These are phyloP conservation scores for Globisporangium okanoganense DNA, from an alignment of 352 stramenopile genomes.

Conservation along the genomic window DNA sequence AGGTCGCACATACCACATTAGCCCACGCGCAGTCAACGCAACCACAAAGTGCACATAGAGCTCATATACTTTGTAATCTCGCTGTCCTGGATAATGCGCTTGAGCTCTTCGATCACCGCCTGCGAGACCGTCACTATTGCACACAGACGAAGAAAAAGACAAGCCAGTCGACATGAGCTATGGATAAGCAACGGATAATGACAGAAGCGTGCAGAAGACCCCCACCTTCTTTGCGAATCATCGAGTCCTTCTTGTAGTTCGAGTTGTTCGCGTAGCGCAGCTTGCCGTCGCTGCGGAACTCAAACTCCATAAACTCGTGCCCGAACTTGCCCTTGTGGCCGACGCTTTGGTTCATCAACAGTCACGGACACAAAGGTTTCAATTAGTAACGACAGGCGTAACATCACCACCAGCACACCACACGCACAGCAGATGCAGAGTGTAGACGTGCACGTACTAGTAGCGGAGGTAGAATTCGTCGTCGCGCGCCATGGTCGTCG, in stretches of 20 bases:
- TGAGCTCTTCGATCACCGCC: conserved; percentile 92
- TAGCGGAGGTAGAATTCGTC: conserved; percentile 89
- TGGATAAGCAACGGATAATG: neutral
- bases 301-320: conserved; percentile 98
- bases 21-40: neutral
- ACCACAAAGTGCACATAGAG: neutral
- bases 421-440: neutral
- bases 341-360: conserved; percentile 49
- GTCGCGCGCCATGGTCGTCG: conserved; percentile 44
- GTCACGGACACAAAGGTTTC: neutral
- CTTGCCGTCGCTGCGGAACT: conserved; percentile 89
- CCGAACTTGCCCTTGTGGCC: conserved; percentile 96
- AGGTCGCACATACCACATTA: neutral
- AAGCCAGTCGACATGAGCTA: conserved; percentile 1
- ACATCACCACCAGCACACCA: neutral
- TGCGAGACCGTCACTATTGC: conserved; percentile 82
- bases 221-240: conserved; percentile 96
- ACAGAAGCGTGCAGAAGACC: neutral
- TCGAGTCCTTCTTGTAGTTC: conserved; percentile 97
- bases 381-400: neutral
- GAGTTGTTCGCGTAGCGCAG: conserved; percentile 98
- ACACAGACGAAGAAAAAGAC: neutral
- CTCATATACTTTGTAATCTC: conserved; percentile 85
- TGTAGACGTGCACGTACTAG: conserved; percentile 49
- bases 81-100: conserved; percentile 91